Base-by-base conservation (phyloP, 2,329 filamentous ascomycete species). In the Colletotrichum sp. region DNA sequence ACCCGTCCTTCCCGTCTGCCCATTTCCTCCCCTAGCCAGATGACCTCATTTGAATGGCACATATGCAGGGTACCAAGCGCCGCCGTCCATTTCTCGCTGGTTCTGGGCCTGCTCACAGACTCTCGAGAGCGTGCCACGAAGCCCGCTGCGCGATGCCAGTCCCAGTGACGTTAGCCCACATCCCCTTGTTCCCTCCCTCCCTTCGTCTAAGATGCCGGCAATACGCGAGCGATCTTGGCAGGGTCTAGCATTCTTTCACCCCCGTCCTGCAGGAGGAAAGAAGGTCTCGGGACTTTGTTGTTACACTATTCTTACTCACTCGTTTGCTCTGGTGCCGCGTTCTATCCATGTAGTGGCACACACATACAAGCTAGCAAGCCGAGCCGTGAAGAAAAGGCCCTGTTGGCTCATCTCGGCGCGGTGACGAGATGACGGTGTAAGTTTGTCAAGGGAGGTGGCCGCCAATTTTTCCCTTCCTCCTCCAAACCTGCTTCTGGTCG, bases 401-500 rank as follows among this genome's bases (percentile, higher is more conserved):
- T 10, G 28, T 55, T 69, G 57, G 72, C 52, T 72, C 21, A 28
- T 43, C 61, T 65, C 75, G 72, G 73, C 55, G 57, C 64, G 55
- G 67, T 75, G 75, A 77, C 75, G 72, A 72, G 52, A 61, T 72
- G 72, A 67, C 65, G 67, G 52, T 34, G 66, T 34, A 28, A 43
- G 52, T 36, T 70, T 65, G 59, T 77, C 63, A 55, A 59, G 67
- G 43, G 43, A 52, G 43, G 43, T 52, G n/a, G 48, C 36, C 66
- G 34, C n/a, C 18, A 8, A 34, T 26, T 24, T 24, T 36, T 18
- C 24, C 28, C 9, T 24, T 32, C 10, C 43, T 26, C 36, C 10
- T 32, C 39, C 76, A 77, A 77, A 77, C 76, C 76, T 74, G 76
- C 70, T 75, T 75, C 68, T 30, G 26, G 24, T 3, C 7, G 28